Conservation (phyloP, 176 grass and related monocot species). For the Cenchrus fungigraminus region DNA sequence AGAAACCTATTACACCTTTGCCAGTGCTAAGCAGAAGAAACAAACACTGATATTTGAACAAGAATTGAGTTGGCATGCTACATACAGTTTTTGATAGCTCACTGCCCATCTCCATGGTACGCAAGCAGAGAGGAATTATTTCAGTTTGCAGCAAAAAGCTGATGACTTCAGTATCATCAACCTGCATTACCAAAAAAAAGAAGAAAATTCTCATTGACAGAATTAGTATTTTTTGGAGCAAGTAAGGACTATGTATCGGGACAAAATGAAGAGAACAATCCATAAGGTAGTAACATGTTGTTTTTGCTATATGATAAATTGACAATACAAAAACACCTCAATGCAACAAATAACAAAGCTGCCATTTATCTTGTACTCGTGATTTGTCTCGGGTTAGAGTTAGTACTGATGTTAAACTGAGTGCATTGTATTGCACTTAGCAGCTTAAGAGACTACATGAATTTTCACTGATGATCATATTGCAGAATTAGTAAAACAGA, state of each 20-base stretch:
- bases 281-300: background rate
- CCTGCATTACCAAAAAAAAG: conserved; percentile 50
- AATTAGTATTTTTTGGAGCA: background rate
- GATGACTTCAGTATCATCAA: conserved; percentile 98
- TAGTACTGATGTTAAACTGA: background rate
- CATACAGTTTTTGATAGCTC: conserved; percentile 96
- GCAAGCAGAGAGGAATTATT: conserved; percentile 97
- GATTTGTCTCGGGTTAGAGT: background rate
- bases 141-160: conserved; percentile 99
- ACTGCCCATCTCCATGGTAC: conserved; percentile 99
- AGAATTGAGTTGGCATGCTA: conserved; percentile 29
- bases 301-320: background rate
- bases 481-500: conserved; percentile 21
- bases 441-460: background rate
- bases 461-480: background rate
- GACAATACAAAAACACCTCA: background rate
- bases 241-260: background rate
- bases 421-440: background rate
- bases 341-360: conserved; percentile 7
- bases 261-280: background rate
- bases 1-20: conserved; percentile 11
- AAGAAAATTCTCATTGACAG: background rate
- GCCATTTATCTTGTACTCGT: background rate
- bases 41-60: conserved; percentile 5
- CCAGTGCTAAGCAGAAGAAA: conserved; percentile 33